Conservation (phyloP, 225 moss, liverwort and hornwort species). For the Physcomitrium patens region DNA sequence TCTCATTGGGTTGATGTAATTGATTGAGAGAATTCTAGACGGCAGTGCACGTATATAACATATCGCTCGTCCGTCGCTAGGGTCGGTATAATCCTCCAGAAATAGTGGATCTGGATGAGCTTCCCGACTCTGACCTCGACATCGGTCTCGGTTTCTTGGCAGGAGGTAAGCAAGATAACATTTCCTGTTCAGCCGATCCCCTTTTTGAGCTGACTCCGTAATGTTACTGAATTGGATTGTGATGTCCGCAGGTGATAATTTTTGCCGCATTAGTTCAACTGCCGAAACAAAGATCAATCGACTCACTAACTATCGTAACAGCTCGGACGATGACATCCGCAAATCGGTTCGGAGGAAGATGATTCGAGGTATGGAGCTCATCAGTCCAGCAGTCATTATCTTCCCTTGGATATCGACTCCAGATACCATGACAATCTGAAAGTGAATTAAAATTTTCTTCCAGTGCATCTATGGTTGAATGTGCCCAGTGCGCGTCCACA, state of each 20-base stretch:
- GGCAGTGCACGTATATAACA: background rate
- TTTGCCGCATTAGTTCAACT: background rate
- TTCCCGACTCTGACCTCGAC: constrained; percentile 37
- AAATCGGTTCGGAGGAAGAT: constrained; percentile 38
- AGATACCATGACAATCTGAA: background rate
- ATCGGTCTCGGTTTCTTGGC: constrained; percentile 20
- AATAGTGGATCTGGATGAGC: constrained; percentile 49
- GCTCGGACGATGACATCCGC: constrained; percentile 29
- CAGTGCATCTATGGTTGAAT: background rate
- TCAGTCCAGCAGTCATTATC: background rate
- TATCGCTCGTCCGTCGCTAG: constrained; percentile 32
- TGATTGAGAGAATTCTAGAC: constrained; percentile 2
- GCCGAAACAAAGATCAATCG: constrained; percentile 5
- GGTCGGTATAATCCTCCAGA: constrained; percentile 23
- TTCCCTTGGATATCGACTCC: background rate
- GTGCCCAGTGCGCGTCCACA: background rate
- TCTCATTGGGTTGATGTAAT: background rate
- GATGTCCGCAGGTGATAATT: constrained; percentile 27
- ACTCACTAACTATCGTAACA: constrained; percentile 3
- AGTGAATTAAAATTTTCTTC: background rate
- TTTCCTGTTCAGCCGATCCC: constrained; percentile 1
- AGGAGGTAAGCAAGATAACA: constrained; percentile 32
- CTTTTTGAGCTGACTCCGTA: constrained; percentile 10
- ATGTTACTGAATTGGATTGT: constrained; percentile 3
- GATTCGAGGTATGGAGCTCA: constrained; percentile 41